Conservation (phyloP, 345 rosid genomes). For the Eucalyptus urophylla region DNA sequence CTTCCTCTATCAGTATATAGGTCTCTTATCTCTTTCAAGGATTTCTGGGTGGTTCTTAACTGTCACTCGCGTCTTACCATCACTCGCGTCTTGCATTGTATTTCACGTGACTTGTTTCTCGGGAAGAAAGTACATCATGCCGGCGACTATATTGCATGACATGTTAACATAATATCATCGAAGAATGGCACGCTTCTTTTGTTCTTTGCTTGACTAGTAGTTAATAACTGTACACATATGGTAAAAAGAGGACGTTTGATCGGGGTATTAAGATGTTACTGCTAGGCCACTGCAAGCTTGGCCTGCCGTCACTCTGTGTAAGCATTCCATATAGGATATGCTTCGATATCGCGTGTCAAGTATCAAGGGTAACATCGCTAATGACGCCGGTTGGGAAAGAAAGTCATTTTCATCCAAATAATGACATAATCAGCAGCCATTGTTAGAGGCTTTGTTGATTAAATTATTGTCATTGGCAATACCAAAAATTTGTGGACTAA, state of each 20-base stretch:
- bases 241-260: neutral
- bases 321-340: neutral
- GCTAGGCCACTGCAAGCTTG: neutral
- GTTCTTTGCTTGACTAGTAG: neutral
- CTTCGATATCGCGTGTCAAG: neutral
- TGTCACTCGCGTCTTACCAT: neutral
- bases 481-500: neutral
- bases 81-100: neutral
- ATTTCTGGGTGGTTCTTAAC: neutral
- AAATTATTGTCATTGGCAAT: neutral
- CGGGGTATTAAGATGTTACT: neutral
- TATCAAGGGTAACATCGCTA: neutral
- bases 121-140: neutral
- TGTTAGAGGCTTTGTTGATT: neutral
- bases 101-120: neutral
- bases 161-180: neutral
- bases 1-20: neutral
- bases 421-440: neutral
- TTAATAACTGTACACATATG: neutral
- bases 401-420: neutral
- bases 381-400: neutral
- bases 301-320: neutral
- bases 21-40: neutral
- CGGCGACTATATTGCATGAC: rapidly evolving
- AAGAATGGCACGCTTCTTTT: neutral